Evolutionary conservation across 78 protist species (phyloP), one percentile per base, ranked within the genome.

Genomic region (Dictyostelium brefeldianum): DNA sequence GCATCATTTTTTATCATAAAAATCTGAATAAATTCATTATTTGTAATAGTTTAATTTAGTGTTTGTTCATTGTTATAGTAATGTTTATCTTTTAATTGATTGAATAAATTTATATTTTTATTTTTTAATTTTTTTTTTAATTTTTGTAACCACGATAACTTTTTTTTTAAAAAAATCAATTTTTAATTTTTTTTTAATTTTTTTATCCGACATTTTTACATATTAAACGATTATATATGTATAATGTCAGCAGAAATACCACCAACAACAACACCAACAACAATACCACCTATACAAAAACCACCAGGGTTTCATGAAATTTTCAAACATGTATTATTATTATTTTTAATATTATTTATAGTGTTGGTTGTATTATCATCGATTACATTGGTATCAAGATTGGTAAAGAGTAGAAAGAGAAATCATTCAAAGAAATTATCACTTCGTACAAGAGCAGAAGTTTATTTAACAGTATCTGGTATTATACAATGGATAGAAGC

Each of bases 401-500:
- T 77, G 12, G 12, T 54, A 15, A 56, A 74, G 27, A 43, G 25
- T 22, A 10, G 64, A 17, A 77, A 77, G 1, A 31, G 12, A 14
- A 50, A 65, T 62, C 74, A 57, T n/a, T 20, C 48, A 5, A 77
- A 59, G 6, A 87, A 74, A 29, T 29, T 87, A 64, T 87, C 92
- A 25, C 64, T 77, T 4, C n/a, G 92, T 64, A 87, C 92, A 6
- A 54, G 83, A 29, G 46, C 53, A 5, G 92, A 87, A 47, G 27
- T 87, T n/a, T 87, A 87, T 77, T 31, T 87, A 15, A 87, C 92
- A 46, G 80, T 71, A 46, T 57, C 92, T 64, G 92, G 92, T 77
- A 87, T 87, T 17, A 87, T 87, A 15, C 69, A 74, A 46, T 87
- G 92, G 92, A 87, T 87, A 64, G 93, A 87, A 87, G 93, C 83